Percentiles rank a stretch among this genome's conserved stretches.
phyloP scores from a whole-genome alignment of 2,329 filamentous ascomycete species.

The Aspergillaceae sp. region DNA sequence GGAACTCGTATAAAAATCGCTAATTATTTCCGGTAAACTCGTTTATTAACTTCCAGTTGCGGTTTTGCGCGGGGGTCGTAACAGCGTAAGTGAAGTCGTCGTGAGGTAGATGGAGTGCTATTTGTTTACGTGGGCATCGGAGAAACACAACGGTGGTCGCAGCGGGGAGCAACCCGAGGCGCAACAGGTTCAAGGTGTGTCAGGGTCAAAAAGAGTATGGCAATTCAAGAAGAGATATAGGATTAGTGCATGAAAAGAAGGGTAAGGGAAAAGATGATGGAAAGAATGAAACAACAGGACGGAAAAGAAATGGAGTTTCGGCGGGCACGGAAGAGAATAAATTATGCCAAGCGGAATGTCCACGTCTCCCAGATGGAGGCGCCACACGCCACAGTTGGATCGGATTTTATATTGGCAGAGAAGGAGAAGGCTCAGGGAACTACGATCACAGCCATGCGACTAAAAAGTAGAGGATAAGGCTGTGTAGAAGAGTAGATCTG shows the following conservation, averaged over 20 bases:
- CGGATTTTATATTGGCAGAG: no score
- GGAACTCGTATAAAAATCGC: no score
- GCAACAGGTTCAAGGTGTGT: background rate
- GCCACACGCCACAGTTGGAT: background rate
- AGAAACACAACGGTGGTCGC: constrained; percentile 4
- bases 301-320: background rate
- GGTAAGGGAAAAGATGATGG: background rate
- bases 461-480: no score
- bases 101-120: constrained; percentile 5
- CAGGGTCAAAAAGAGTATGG: background rate
- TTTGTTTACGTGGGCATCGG: constrained; percentile 15
- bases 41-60: no score
- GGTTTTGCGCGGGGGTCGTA: background rate
- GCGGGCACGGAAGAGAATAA: background rate
- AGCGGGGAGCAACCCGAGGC: background rate
- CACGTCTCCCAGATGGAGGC: background rate
- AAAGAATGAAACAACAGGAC: background rate
- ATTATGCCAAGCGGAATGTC: background rate
- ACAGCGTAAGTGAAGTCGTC: constrained; percentile 2
- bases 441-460: no score
- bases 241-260: background rate
- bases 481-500: no score
- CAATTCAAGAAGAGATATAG: background rate
- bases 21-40: no score
- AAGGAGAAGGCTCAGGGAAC: no score